Base-by-base conservation (phyloP, 2,329 filamentous ascomycete genomes). In the Cyphellophora europaea region DNA sequence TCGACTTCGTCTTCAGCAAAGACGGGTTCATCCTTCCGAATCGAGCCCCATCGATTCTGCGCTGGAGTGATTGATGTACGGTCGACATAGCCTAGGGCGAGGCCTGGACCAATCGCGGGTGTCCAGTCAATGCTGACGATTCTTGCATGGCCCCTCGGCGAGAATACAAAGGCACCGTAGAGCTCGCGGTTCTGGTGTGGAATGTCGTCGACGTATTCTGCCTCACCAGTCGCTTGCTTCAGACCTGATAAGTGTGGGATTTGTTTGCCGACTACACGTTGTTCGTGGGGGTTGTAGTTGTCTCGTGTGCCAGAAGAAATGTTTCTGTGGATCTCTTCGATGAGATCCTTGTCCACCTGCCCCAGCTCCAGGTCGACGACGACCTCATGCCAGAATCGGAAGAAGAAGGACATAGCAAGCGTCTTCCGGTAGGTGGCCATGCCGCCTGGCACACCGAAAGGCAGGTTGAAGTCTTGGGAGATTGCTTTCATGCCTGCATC, bases 341-440 rank as follows among this genome's bases (percentile, higher is more conserved):
- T 70, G 2, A 77, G 82, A 41, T 88, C 74, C 28, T 66, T 63
- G 48, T 89, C 84, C 28, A 74, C 49, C n/a, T 71, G 61, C 42
- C 46, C 48, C 3, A 52, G 67, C 13, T 69, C 63, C 1, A 93
- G 56, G 18, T 70, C 68, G 0, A 72, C 65, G 27, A 91, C 63
- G 0, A 85, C 71, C 39, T 93, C 84, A 50, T 93, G 80, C 54
- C 91, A 93, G 59, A 93, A 93, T n/a, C 84, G 77, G 58, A 93
- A 91, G 61, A 93, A 93, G 66, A 93, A 87, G 3, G 85, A 78
- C 29, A 91, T 66, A 0, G 86, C 84, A 2, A 93, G 63, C 0
- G 84, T 80, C 53, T 86, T 87, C 15, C 86, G 69, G 53, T 93
- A 93, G 1, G 83, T 87, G 0, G 86, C 85, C 86, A 93, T 93